Base-by-base conservation (phyloP, 2,329 filamentous ascomycete species). In the Pestalotiopsis sp. region DNA sequence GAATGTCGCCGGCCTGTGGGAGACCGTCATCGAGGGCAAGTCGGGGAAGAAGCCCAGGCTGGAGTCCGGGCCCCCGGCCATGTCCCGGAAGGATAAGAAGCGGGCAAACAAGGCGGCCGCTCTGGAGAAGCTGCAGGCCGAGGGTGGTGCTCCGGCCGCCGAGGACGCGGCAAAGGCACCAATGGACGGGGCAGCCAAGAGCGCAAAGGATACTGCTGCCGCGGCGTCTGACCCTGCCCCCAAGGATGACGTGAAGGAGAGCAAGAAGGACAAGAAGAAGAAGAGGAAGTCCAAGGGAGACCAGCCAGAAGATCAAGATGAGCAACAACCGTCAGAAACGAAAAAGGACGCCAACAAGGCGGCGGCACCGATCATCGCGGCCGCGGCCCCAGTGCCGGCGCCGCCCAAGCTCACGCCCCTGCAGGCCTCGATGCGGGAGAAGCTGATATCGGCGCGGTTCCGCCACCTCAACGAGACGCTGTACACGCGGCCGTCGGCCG, bases 401-500 rank as follows among this genome's bases (percentile, higher is more conserved):
- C 74, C 81, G 35, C 76, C 80, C 70, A 93, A 92, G 73, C 88
- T 99, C 75, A 99, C 96, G 0, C 94, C 96, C 3, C 89, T 99
- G 67, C 96, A 99, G 84, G 89, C 92, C 66, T 90, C 93, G 3
- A 99, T 99, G 96, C 91, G 93, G 70, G 91, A 94, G 77, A 99
- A 99, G 84, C 90, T 99, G 70, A 87, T 97, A 70, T 97, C 94
- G 10, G 94, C 96, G 1, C 94, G 96, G 68, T 99, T 99, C 87
- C 94, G 96, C 71, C 94, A 98, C 80, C 89, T 99, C 70, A 99
- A 99, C 80, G 92, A 99, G 83, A 95, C 94, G 0, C 90, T 99
- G 14, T 99, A 99, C 83, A 98, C 95, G 4, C 93, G 91, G 7
- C 93, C 94, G 1, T 99, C 96, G 0, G 84, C 85, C 44, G 90